A percentile compares a stretch with the other conserved stretches of the same genome.
phyloP scores from a whole-genome alignment of 2,329 filamentous ascomycete species.

The Cadophora luteo-olivacea region DNA sequence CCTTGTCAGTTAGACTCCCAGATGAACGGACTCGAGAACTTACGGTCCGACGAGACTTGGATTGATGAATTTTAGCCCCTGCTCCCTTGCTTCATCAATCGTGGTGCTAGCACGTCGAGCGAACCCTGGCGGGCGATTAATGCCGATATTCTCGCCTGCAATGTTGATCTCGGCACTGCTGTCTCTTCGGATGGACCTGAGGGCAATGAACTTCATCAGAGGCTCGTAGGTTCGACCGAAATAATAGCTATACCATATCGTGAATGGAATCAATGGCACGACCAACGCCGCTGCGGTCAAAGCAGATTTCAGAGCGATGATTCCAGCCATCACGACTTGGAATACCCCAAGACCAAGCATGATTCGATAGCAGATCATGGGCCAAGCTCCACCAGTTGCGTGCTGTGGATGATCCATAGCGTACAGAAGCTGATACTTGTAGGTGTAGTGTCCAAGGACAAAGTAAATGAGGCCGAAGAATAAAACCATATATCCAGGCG shows the following conservation, averaged over 20 bases:
- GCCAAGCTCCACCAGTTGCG: conserved; percentile 92
- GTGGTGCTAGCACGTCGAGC: conserved; percentile 56
- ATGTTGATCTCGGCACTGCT: conserved; percentile 55
- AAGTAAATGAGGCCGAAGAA: conserved; percentile 86
- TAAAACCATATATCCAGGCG: conserved; percentile 79
- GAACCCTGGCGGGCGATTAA: conserved; percentile 36
- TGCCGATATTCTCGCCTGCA: conserved; percentile 48
- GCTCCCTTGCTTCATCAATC: conserved; percentile 75
- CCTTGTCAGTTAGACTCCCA: conserved; percentile 22
- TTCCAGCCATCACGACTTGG: conserved; percentile 88
- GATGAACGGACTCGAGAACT: conserved; percentile 45
- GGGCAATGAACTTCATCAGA: conserved; percentile 88
- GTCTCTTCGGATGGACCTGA: conserved; percentile 79
- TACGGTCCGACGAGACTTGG: conserved; percentile 74
- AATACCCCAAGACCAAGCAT: conserved; percentile 87
- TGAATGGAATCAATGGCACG: conserved; percentile 77
- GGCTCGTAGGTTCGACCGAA: conserved; percentile 85
- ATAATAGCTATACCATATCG: conserved; percentile 88
- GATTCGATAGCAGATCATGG: conserved; percentile 93
- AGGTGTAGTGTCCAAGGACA: conserved; percentile 81
- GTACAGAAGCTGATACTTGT: conserved; percentile 97
- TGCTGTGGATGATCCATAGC: conserved; percentile 98
- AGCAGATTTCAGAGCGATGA: conserved; percentile 76
- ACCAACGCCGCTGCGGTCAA: conserved; percentile 77
- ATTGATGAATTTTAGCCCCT: conserved; percentile 75